Base-by-base conservation (phyloP, 495 filamentous ascomycete species). In the Darksidea phi region DNA sequence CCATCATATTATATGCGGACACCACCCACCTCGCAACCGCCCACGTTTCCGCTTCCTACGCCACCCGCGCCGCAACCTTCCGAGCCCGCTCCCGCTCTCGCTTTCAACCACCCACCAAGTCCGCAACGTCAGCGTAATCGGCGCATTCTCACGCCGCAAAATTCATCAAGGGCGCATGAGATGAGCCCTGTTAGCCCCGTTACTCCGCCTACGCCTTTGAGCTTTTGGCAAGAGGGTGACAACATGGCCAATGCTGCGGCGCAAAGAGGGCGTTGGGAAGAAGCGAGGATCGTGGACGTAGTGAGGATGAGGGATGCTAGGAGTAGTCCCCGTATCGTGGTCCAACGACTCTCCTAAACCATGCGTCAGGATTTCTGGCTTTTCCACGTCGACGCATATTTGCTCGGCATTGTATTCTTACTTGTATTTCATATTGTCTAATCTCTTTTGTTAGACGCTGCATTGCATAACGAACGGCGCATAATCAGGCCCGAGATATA, bases 291-390 rank as follows among this genome's bases (percentile, higher is more conserved):
- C 41, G 7, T 46, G 47, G 20, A 51, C 42, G 15, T 43, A 52
- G 3, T 4, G 49, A 28, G 54, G 24, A 24, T 64, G 24, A 43
- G 52, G 23, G 63, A 61, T 32, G 56, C 43, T 28, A 60, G 63
- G 50, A 60, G 63, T 41, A 60, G 56, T 56, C 56, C 63, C 1
- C 25, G 48, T 41, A 51, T 66, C 51, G 37, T 61, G n/a, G 32
- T 61, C 23, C 57, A 60, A 32, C 54, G 18, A 46, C 18, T 10
- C 43, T 17, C 52, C 11, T 55, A 15, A 23, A 55, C 15, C 38
- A 2, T 55, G 18, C 24, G 6, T 53, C 28, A n/a, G 13, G 20
- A 6, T 53, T 53, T 17, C 36, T 53, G 5, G 34, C n/a, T 49
- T 20, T 49, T 49, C 28, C 10, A 32, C 4, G 28, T 10, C 10